phyloP scores from a whole-genome alignment of 306 rosid species.

The Sicyos edulis region DNA sequence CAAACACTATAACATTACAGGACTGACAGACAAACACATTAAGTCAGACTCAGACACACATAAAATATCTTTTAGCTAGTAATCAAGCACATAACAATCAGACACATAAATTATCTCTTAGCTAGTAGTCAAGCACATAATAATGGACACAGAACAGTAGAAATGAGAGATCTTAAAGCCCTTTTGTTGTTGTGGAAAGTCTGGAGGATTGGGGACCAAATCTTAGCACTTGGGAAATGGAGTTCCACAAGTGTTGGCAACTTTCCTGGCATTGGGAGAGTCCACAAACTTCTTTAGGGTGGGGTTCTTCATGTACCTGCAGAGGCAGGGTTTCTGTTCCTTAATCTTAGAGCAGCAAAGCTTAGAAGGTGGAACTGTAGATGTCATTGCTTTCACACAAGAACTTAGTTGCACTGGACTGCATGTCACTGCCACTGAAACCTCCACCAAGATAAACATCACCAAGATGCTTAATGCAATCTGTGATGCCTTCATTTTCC shows the following conservation, averaged over 20 bases:
- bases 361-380: conserved; percentile 63
- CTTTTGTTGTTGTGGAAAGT: not conserved
- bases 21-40: not conserved
- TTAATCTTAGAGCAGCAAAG: conserved; percentile 88
- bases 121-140: conserved; percentile 4
- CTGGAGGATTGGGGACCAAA: not conserved
- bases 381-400: conserved; percentile 81
- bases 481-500: conserved; percentile 51
- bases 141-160: conserved; percentile 9
- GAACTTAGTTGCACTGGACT: conserved; percentile 73
- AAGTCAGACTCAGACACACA: conserved; percentile 13
- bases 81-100: no score
- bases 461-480: conserved; percentile 41
- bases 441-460: conserved; percentile 43
- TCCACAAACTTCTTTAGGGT: conserved; percentile 77
- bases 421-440: conserved; percentile 70
- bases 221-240: conserved; percentile 78
- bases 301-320: conserved; percentile 82
- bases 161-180: not conserved
- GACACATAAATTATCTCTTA: conserved; percentile 8
- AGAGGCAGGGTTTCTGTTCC: conserved; percentile 93
- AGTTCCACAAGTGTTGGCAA: conserved; percentile 87
- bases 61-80: no score
- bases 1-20: not conserved
- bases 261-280: conserved; percentile 92